phyloP scores from a whole-genome alignment of 805 yeast genomes.

The Candida nonsorbophila region DNA sequence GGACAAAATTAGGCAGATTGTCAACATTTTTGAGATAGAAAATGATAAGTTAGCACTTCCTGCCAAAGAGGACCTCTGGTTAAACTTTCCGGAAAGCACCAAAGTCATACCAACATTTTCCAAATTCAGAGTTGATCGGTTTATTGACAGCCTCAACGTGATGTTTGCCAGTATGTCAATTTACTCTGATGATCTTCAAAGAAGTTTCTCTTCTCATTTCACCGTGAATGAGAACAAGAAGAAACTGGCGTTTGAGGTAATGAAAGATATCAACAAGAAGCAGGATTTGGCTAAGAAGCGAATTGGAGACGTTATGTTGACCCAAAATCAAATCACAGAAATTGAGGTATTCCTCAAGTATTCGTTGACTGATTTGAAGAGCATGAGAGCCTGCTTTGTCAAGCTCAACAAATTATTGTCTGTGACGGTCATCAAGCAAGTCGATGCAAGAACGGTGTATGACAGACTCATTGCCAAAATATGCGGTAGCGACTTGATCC shows the following conservation, averaged over 20 bases:
- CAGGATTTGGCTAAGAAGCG: constrained; percentile 15
- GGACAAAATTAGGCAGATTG: constrained; percentile 15
- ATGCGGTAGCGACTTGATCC: constrained; percentile 4
- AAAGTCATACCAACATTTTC: constrained; percentile 26
- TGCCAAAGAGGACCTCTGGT: constrained; percentile 14
- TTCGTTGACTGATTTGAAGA: constrained; percentile 37
- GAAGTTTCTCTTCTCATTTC: constrained; percentile 1
- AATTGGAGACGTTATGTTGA: constrained; percentile 20
- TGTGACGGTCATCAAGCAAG: constrained; percentile 25
- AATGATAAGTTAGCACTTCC: constrained; percentile 16
- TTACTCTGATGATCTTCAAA: constrained; percentile 7
- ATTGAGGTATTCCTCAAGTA: constrained; percentile 45
- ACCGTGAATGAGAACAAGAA: constrained; percentile 5
- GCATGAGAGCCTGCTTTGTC: constrained; percentile 20
- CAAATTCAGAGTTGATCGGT: constrained; percentile 44
- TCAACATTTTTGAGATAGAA: constrained; percentile 17
- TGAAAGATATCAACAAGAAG: constrained; percentile 8
- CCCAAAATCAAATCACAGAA: constrained; percentile 23
- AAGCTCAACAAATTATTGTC: constrained; percentile 32
- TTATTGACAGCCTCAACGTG: constrained; percentile 44
- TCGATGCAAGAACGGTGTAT: constrained; percentile 21
- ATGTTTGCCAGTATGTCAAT: constrained; percentile 39
- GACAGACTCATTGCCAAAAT: constrained; percentile 11
- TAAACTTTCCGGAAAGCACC: constrained; percentile 21
- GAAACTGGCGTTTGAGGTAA: constrained; percentile 27